Evolutionary conservation across 176 grass and related monocot species (phyloP), one percentile per base, ranked within the genome.

Genomic region (Zea luxurians): DNA sequence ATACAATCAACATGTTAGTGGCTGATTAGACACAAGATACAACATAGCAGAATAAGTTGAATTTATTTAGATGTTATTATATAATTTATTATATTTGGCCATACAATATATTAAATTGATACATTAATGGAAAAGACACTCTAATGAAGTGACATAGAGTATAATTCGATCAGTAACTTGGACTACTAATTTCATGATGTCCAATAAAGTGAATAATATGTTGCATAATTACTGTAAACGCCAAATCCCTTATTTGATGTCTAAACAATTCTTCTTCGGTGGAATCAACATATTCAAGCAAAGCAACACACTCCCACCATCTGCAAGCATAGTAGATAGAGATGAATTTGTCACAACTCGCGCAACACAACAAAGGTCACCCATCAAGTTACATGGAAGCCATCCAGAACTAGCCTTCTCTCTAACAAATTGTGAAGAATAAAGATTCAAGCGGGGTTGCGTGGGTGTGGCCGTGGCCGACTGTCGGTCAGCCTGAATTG

Each of bases 291-390:
- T 92, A 81, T n/a, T 92, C 90, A 59, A 92, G 96, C 89, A 99
- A 89, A 58, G 96, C 83, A 90, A 98, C 55, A 83, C 84, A 95
- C 47, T 98, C 96, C 96, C 92, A 98, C 96, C 96, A 98, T 77
- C 96, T 98, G 86, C 86, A 90, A 75, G 5, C 64, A 76, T 59
- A 82, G 58, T 50, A 41, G 44, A 70, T 13, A 65, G 66, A 67
- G 12, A 61, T n/a, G n/a, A n/a, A n/a, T n/a, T 74, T 37, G 40
- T 45, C 68, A 61, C n/a, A n/a, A n/a, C n/a, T n/a, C n/a, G n/a
- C n/a, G n/a, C 2, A 82, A 74, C 63, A 66, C 18, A 83, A 18
- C 35, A 53, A 4, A 54, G 43, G 18, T 7, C 60, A 48, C 15
- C 15, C 8, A 64, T 73, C 81, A 83, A 18, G 81, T 13, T 49